These are phyloP conservation scores for Oryza nivara DNA, from an alignment of 176 grass and related monocot species.

Conservation along the genomic window DNA sequence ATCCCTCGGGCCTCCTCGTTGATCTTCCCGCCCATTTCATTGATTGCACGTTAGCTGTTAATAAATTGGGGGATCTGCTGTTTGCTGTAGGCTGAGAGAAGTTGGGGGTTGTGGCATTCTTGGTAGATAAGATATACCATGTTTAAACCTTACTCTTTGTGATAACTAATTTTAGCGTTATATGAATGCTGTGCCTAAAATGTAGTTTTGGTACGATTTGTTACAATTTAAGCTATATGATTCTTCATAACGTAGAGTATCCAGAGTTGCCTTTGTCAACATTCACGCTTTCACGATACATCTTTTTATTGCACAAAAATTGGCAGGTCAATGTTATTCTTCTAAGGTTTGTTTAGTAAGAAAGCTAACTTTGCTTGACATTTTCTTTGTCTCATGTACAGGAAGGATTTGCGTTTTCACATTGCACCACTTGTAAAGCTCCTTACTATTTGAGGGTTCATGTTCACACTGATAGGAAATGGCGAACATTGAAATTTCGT, in stretches of 20 bases:
- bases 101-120: not conserved
- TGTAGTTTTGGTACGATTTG: not conserved
- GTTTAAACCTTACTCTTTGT: not conserved
- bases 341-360: constrained; percentile 17
- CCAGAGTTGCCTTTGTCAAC: not conserved
- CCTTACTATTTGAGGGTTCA: constrained; percentile 98
- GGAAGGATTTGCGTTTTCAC: constrained; percentile 99
- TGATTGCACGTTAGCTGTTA: not conserved
- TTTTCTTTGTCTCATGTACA: constrained; percentile 50
- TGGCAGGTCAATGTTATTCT: constrained; percentile 7
- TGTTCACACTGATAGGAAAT: constrained; percentile 96
- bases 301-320: too few species aligned
- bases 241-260: not conserved
- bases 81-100: not conserved
- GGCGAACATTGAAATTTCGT: constrained; percentile 93
- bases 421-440: constrained; percentile 99
- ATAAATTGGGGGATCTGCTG: not conserved
- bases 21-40: not conserved
- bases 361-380: not conserved
- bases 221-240: not conserved
- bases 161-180: not conserved
- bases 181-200: not conserved
- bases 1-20: not conserved
- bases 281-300: too few species aligned
- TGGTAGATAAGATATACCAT: not conserved